Conservation (phyloP, 352 stramenopile species). For the Hyaloperonospora brassicae region DNA sequence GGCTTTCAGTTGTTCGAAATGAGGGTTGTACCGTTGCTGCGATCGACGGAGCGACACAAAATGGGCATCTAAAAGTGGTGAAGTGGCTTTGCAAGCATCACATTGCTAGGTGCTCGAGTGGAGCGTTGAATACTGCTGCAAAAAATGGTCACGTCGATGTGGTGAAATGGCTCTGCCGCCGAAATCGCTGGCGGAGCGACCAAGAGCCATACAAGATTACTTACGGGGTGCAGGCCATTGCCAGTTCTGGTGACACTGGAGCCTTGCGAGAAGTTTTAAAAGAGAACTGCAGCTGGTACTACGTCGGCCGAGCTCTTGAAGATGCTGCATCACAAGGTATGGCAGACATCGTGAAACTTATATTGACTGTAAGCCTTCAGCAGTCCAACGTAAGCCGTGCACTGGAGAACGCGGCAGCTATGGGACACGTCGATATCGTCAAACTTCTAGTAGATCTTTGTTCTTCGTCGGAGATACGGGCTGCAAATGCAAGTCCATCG, state of each 20-base stretch:
- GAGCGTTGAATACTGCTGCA: constrained; percentile 17
- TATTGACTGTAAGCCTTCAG: constrained; percentile 13
- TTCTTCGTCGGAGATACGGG: constrained; percentile 9
- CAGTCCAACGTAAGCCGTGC: constrained; percentile 16
- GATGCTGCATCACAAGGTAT: constrained; percentile 10
- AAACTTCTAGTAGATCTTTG: constrained; percentile 13
- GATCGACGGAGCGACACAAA: constrained; percentile 14
- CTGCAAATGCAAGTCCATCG: constrained; percentile 3
- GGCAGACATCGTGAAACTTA: constrained; percentile 10
- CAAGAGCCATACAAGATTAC: constrained; percentile 11
- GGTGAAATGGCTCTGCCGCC: constrained; percentile 18
- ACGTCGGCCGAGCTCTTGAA: constrained; percentile 12
- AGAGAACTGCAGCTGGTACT: constrained; percentile 19
- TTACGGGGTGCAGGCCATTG: constrained; percentile 13
- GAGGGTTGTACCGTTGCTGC: constrained; percentile 20
- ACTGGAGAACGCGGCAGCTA: constrained; percentile 9
- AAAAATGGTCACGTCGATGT: constrained; percentile 19
- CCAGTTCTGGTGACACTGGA: constrained; percentile 5
- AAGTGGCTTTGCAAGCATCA: constrained; percentile 21
- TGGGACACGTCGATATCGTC: constrained; percentile 7
- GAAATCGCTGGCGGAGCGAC: constrained; percentile 2
- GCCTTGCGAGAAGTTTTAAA: constrained; percentile 10
- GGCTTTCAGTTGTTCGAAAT: constrained; percentile 16
- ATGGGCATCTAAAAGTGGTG: constrained; percentile 19
- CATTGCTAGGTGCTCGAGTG: constrained; percentile 14